A percentile compares a stretch with the other conserved stretches of the same genome.
These are phyloP conservation scores for Penicillium sp. DNA, from an alignment of 2,329 filamentous ascomycete species.

Conservation along the genomic window DNA sequence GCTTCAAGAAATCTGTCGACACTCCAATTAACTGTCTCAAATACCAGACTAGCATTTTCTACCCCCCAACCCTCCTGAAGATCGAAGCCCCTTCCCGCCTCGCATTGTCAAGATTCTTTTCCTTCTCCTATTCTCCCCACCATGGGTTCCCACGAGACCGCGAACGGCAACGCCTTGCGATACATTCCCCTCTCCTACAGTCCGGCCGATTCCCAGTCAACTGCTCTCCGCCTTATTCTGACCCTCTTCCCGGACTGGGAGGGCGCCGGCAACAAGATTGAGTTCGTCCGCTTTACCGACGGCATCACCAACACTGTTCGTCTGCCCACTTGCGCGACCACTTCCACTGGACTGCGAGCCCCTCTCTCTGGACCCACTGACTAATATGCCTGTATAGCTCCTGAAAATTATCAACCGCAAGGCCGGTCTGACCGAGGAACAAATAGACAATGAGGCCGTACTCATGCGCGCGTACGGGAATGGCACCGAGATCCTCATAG, in stretches of 20 bases:
- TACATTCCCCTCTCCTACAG: constrained; percentile 74
- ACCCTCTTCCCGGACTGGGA: constrained; percentile 80
- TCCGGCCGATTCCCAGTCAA: constrained; percentile 67
- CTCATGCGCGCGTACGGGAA: constrained; percentile 90
- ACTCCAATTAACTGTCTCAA: constrained; percentile 3
- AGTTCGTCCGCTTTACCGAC: constrained; percentile 89
- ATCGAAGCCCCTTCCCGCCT: constrained; percentile 5
- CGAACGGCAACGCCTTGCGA: constrained; percentile 25
- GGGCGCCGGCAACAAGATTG: constrained; percentile 64
- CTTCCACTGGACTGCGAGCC: neutral
- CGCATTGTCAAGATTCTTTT: constrained; percentile 6
- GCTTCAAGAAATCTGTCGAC: constrained; percentile 6
- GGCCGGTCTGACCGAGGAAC: constrained; percentile 65
- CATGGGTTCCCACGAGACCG: constrained; percentile 26
- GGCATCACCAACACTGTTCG: constrained; percentile 91
- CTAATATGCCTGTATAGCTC: constrained; percentile 38
- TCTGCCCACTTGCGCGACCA: constrained; percentile 14
- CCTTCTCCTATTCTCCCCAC: constrained; percentile 7
- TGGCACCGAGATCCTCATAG: constrained; percentile 90
- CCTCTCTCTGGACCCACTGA: constrained; percentile 7
- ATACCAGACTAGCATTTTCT: constrained; percentile 7
- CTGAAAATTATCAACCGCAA: constrained; percentile 48
- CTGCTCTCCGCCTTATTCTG: constrained; percentile 72
- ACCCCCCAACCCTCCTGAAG: constrained; percentile 2
- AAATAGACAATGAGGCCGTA: constrained; percentile 78